phyloP scores from a whole-genome alignment of 2,329 filamentous ascomycete genomes.

The Botrytis hyacinthi region DNA sequence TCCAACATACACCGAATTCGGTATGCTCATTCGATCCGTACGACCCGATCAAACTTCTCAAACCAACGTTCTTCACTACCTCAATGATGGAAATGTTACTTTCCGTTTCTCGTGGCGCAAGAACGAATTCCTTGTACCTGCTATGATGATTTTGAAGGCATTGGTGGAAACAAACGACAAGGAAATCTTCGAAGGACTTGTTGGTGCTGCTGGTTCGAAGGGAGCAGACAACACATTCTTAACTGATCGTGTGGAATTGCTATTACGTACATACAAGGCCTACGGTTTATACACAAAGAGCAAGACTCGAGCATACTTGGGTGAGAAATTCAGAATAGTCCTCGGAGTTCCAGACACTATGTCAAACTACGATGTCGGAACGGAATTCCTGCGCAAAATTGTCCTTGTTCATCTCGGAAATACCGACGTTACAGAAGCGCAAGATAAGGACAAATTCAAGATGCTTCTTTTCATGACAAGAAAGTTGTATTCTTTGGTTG shows the following conservation, averaged over 20 bases:
- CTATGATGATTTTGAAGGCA: conserved; percentile 95
- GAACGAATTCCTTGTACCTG: conserved; percentile 92
- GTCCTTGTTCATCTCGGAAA: conserved; percentile 91
- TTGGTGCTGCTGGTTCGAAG: conserved; percentile 73
- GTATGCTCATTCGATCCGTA: conserved; percentile 87
- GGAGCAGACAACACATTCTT: conserved; percentile 86
- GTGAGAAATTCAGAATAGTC: conserved; percentile 86
- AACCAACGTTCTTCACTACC: conserved; percentile 94
- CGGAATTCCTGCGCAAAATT: conserved; percentile 85
- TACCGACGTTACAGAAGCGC: conserved; percentile 74
- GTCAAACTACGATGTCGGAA: conserved; percentile 84
- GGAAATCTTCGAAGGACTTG: conserved; percentile 91
- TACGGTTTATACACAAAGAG: conserved; percentile 80
- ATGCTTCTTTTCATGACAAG: conserved; percentile 94
- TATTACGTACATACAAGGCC: conserved; percentile 89
- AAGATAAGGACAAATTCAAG: conserved; percentile 90
- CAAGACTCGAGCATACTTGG: conserved; percentile 82
- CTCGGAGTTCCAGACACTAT: conserved; percentile 80
- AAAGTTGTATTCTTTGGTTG: conserved; percentile 90
- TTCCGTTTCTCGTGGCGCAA: conserved; percentile 98
- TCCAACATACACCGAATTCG: conserved; percentile 80
- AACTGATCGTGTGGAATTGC: conserved; percentile 87
- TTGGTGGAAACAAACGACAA: conserved; percentile 93
- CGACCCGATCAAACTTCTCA: conserved; percentile 97
- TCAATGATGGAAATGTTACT: conserved; percentile 92